Conservation (phyloP, 805 yeast species). For the Candida maris region DNA sequence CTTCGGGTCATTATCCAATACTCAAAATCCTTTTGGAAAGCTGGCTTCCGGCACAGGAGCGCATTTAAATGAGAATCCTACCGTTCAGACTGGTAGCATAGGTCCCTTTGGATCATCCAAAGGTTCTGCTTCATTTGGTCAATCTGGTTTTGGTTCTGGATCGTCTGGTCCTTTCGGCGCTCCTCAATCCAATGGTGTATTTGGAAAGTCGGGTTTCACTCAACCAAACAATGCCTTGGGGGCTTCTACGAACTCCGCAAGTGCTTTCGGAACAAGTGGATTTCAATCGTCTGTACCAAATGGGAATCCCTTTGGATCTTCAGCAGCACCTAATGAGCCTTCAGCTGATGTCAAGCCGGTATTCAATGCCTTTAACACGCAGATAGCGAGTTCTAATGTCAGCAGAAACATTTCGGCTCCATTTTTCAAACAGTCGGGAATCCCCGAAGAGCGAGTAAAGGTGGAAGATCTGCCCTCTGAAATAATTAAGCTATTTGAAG, state of each 20-base stretch:
- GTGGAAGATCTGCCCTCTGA: conserved; percentile 41
- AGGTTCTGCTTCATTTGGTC: conserved; percentile 12
- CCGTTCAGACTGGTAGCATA: too few relatives aligned
- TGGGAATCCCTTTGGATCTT: too few relatives aligned
- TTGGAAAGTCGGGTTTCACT: conserved; percentile 17
- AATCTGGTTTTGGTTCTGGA: conserved; percentile 22
- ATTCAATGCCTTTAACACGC: not conserved
- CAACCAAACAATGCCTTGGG: conserved; percentile 5
- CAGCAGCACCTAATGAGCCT: too few relatives aligned
- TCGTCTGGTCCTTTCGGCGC: too few relatives aligned
- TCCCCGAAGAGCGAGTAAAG: conserved; percentile 22
- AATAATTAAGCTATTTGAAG: conserved; percentile 45
- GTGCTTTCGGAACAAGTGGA: too few relatives aligned
- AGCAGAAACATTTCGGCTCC: not conserved
- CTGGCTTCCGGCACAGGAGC: not conserved
- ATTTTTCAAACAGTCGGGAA: conserved; percentile 23
- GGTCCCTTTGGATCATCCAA: conserved; percentile 2
- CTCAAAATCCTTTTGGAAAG: not conserved
- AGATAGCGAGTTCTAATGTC: not conserved
- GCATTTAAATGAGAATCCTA: too few relatives aligned
- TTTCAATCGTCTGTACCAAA: too few relatives aligned
- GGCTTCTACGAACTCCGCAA: conserved; percentile 1
- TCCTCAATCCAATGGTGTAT: too few relatives aligned
- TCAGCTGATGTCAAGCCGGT: too few relatives aligned
- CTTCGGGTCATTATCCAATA: not conserved